phyloP scores from a whole-genome alignment of 306 rosid species.

The Leucaena leucocephala region DNA sequence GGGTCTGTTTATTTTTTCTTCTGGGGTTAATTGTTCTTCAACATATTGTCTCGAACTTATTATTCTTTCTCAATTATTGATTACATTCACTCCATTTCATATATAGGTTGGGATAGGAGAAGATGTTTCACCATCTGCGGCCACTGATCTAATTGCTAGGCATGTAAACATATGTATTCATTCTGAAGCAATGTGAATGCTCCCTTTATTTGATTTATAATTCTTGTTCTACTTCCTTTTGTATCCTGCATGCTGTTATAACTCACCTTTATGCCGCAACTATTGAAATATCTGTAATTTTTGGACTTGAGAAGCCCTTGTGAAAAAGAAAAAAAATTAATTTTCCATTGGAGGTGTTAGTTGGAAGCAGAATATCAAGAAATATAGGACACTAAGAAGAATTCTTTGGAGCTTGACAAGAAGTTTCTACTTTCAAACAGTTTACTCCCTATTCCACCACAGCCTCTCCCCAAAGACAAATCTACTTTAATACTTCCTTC shows the following conservation, averaged over 20 bases:
- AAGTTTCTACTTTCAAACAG: slow-evolving; percentile 28
- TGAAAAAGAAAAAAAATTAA: not conserved
- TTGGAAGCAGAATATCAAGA: slow-evolving; percentile 15
- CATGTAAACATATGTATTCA: slow-evolving; percentile 55
- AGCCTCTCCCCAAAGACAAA: slow-evolving; percentile 15
- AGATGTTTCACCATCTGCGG: slow-evolving; percentile 99
- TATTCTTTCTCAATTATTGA: slow-evolving; percentile 30
- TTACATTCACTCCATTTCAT: slow-evolving; percentile 35
- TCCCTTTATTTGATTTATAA: slow-evolving; percentile 7
- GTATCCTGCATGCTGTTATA: slow-evolving; percentile 8
- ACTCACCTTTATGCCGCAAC: not conserved
- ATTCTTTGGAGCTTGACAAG: slow-evolving; percentile 25
- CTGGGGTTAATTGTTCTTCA: not conserved
- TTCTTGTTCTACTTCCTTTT: slow-evolving; percentile 24
- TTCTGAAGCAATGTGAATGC: slow-evolving; percentile 19
- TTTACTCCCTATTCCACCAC: slow-evolving; percentile 1
- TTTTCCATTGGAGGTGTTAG: slow-evolving; percentile 4
- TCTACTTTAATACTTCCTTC: not conserved
- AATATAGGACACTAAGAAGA: slow-evolving; percentile 19
- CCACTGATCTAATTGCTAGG: slow-evolving; percentile 99
- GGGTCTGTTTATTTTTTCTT: not conserved
- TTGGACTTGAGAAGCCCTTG: slow-evolving; percentile 2
- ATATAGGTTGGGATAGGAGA: slow-evolving; percentile 98
- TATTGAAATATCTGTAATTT: not conserved
- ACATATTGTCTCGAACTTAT: slow-evolving; percentile 19